phyloP scores from a whole-genome alignment of 106 monocot species.

The Platanthera zijinensis region DNA sequence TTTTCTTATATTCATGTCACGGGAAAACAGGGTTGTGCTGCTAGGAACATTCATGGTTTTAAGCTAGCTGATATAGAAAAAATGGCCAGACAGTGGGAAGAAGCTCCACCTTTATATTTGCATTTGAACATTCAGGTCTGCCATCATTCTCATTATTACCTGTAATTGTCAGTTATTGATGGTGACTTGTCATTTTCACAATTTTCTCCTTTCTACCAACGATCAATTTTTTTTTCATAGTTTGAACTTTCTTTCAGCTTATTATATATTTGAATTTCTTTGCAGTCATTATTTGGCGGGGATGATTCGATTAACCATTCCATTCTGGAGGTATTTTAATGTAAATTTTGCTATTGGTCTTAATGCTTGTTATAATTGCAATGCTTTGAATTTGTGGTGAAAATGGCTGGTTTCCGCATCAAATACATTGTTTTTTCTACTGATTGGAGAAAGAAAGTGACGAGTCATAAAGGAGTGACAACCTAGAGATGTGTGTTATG shows the following conservation, averaged over 20 bases:
- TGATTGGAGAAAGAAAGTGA: neutral
- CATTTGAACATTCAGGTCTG: constrained; percentile 70
- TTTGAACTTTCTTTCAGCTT: neutral
- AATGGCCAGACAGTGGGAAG: constrained; percentile 92
- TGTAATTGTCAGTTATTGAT: neutral
- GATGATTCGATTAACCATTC: constrained; percentile 58
- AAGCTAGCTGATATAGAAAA: constrained; percentile 62
- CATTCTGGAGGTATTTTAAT: constrained; percentile 76
- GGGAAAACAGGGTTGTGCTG: constrained; percentile 81
- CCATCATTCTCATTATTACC: neutral
- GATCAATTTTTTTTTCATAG: neutral
- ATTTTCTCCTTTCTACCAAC: neutral
- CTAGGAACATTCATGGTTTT: constrained; percentile 95
- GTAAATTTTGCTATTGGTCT: neutral
- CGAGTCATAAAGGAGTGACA: neutral
- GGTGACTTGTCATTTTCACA: neutral
- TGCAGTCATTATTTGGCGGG: constrained; percentile 68
- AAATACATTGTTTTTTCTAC: neutral
- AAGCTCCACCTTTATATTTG: constrained; percentile 78
- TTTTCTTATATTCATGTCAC: constrained; percentile 10
- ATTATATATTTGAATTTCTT: constrained; percentile 4
- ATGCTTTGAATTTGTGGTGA: neutral
- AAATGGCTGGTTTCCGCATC: neutral
- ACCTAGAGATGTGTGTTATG: neutral
- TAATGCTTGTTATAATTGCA: neutral